Evolutionary conservation across 75 land plant genomes (phyloP), one percentile per base, ranked within the genome.

Genomic region (Pinus albicaulis): DNA sequence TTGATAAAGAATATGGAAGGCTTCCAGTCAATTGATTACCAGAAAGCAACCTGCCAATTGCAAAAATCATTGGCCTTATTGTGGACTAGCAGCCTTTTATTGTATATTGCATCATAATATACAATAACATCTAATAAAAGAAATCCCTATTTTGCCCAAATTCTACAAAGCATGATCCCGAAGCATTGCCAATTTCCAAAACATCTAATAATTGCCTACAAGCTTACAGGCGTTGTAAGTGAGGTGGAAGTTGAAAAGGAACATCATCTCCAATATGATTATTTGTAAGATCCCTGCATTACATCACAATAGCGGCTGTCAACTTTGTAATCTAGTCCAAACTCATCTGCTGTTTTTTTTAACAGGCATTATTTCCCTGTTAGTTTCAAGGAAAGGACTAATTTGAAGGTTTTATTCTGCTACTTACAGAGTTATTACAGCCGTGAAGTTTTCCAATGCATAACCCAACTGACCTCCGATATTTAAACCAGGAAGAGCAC

Each of bases 381-480:
- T 26, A 7, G 28, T 60, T 63, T 52, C 55, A 62, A 38, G 38
- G 11, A 80, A 15, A 52, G 3, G 23, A 59, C 23, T 64, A n/a
- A 13, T 15, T 44, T 72, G 16, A 72, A n/a, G 74, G 28, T 17
- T 5, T 72, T 24, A 7, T 48, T 22, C 4, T 24, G 12, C n/a
- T 55, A 76, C 91, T 85, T 82, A 91, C 92, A 91, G 73, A 59
- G 57, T 55, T 74, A 80, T 81, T 24, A 90, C 71, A 25, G 92
- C 77, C 23, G 63, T 60, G 66, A 90, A 85, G 24, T 71, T 24
- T 8, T 55, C 79, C 48, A 90, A 78, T 57, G 55, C 55, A 24
- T 82, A 84, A 20, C 82, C 83, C 57, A 90, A 70, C 55, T 78
- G 59, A 52, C 90, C 92, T 48, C 86, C 89, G 59, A 88, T 65